Conservation (phyloP, 2,329 filamentous ascomycete genomes). For the Fusarium avenaceum region DNA sequence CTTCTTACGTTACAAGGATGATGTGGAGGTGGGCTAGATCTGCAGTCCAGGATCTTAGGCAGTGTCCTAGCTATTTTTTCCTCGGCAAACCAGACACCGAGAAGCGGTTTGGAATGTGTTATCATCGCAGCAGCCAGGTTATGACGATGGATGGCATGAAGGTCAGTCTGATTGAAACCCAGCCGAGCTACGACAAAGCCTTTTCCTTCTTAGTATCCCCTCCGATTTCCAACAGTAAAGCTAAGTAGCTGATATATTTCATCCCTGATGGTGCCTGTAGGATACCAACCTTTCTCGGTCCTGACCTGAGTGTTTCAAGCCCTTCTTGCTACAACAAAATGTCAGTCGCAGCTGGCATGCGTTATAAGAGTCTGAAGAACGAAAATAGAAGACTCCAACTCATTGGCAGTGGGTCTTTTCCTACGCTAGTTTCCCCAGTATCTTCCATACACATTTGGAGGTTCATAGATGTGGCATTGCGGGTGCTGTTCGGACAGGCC, state of each 20-base stretch:
- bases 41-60: constrained; percentile 48
- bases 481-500: constrained; percentile 42
- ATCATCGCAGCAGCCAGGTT: constrained; percentile 4
- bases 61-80: constrained; percentile 19
- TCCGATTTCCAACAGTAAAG: not conserved
- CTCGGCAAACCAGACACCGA: constrained; percentile 10
- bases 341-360: not conserved
- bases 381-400: constrained; percentile 7
- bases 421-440: constrained; percentile 27
- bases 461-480: constrained; percentile 47
- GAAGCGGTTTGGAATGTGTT: constrained; percentile 13
- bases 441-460: constrained; percentile 42
- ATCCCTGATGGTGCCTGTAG: constrained; percentile 41
- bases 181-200: constrained; percentile 16
- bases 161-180: constrained; percentile 16
- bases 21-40: constrained; percentile 46
- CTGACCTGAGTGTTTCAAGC: constrained; percentile 13
- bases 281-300: constrained; percentile 22
- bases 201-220: too few species aligned
- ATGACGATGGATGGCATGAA: constrained; percentile 13
- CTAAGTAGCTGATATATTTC: constrained; percentile 9
- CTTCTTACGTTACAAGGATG: constrained; percentile 33
- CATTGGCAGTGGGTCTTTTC: constrained; percentile 24
- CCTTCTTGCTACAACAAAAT: constrained; percentile 8
- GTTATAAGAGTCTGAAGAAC: not conserved